Evolutionary conservation across 2,329 filamentous ascomycete species (phyloP).

Genomic region (Calonectria ilicicola): DNA sequence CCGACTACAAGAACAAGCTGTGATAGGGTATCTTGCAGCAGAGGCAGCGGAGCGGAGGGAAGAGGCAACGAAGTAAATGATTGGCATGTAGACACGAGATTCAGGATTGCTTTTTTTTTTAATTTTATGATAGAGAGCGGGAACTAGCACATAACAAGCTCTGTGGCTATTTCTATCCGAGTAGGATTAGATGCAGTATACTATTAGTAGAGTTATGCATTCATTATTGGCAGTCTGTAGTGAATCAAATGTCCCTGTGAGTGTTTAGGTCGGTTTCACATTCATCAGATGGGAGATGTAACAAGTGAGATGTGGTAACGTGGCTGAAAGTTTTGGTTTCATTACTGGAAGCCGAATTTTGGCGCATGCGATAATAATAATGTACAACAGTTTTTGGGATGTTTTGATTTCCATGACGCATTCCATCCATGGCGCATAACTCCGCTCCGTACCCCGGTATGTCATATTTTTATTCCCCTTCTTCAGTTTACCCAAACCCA

Average conservation of each 20-base stretch:
- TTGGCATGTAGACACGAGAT: neutral
- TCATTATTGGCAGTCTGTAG: neutral
- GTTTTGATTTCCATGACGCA: constrained; percentile 2
- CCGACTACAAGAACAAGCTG: constrained; percentile 47
- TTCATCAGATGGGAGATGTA: neutral
- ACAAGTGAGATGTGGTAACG: neutral
- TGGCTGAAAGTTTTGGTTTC: constrained; percentile 7
- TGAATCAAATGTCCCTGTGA: neutral
- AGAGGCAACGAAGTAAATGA: constrained; percentile 15
- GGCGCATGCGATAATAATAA: constrained; percentile 34
- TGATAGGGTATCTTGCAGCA: constrained; percentile 57
- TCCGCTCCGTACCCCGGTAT: constrained; percentile 18
- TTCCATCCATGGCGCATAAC: constrained; percentile 26
- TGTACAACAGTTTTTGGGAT: constrained; percentile 34
- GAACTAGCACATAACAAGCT: neutral
- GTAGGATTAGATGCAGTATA: neutral
- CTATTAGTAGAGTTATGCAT: neutral
- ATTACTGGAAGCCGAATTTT: constrained; percentile 31
- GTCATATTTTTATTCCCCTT: constrained; percentile 9
- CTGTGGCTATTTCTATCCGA: neutral
- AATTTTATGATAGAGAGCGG: neutral
- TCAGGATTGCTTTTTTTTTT: neutral
- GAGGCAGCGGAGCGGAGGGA: constrained; percentile 56
- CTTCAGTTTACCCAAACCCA: constrained; percentile 28
- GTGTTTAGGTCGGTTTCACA: neutral